phyloP scores from a whole-genome alignment of 1,139 yeast genomes.

The Sugiyamaella neomexicana region DNA sequence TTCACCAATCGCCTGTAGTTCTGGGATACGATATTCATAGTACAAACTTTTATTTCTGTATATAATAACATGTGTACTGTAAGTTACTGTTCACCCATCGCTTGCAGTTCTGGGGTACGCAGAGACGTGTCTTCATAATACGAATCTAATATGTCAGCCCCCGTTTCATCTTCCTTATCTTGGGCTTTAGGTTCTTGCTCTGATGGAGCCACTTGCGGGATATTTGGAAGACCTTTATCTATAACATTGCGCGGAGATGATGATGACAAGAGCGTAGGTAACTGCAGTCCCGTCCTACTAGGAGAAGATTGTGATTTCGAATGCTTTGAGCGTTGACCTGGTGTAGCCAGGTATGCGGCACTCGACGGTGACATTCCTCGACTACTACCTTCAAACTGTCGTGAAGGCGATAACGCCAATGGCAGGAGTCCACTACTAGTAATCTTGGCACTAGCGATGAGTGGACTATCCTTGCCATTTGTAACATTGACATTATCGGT shows the following conservation, averaged over 20 bases:
- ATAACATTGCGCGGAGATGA: conserved; percentile 1
- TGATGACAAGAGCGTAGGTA: conserved; percentile 9
- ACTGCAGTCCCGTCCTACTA: conserved; percentile 11
- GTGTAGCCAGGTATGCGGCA: conserved; percentile 10
- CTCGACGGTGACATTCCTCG: background rate
- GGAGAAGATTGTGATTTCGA: conserved; percentile 23
- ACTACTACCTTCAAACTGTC: conserved; percentile 5
- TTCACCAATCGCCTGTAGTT: background rate
- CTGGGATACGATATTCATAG: conserved; percentile 4
- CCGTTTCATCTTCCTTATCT: background rate
- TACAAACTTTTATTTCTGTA: conserved; percentile 5
- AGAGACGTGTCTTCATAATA: background rate
- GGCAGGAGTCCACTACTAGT: conserved; percentile 29
- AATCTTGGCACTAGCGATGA: background rate
- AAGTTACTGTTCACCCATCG: background rate
- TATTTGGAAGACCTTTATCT: conserved; percentile 8
- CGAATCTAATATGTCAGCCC: conserved; percentile 10
- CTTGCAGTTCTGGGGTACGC: conserved; percentile 8
- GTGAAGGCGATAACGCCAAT: conserved; percentile 31
- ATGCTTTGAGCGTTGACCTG: conserved; percentile 18
- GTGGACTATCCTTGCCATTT: background rate
- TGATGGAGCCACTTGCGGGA: background rate
- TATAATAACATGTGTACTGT: background rate
- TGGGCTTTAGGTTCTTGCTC: background rate
- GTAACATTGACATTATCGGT: conserved; percentile 5